phyloP scores from a whole-genome alignment of 257 asterid genomes.

The Haberlea rhodopensis region DNA sequence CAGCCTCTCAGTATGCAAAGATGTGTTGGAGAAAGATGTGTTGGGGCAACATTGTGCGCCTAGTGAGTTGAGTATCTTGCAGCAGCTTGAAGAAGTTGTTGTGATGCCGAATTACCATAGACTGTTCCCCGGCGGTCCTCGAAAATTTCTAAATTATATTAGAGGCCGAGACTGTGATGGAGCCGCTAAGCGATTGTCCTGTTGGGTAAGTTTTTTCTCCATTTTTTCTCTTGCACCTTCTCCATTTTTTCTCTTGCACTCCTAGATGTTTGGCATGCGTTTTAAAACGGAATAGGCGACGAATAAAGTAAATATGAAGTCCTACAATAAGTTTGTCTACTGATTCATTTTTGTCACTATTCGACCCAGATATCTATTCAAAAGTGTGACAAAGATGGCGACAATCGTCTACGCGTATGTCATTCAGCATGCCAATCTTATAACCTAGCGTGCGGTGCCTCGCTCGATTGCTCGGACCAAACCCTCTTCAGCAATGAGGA shows the following conservation, averaged over 20 bases:
- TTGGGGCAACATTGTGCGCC: conserved; percentile 94
- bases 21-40: conserved; percentile 64
- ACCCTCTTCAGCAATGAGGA: conserved; percentile 84
- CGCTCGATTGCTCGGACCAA: conserved; percentile 94
- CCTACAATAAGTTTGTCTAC: background rate
- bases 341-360: background rate
- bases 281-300: too few relatives aligned
- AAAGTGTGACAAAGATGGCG: conserved; percentile 85
- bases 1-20: conserved; percentile 81
- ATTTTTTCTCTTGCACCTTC: background rate
- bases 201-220: conserved; percentile 75
- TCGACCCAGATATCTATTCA: conserved; percentile 84
- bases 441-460: conserved; percentile 94
- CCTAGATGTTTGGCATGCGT: too few relatives aligned
- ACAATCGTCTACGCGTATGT: conserved; percentile 91
- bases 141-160: conserved; percentile 75
- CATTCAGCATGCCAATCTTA: conserved; percentile 95
- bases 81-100: conserved; percentile 95
- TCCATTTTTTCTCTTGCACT: too few relatives aligned
- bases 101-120: conserved; percentile 99
- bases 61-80: conserved; percentile 77
- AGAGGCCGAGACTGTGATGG: conserved; percentile 95
- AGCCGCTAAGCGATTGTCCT: conserved; percentile 92
- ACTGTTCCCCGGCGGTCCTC: conserved; percentile 91
- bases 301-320: too few relatives aligned